These are phyloP conservation scores for Alternaria brassicicola DNA, from an alignment of 2,329 filamentous ascomycete genomes.

Conservation along the genomic window DNA sequence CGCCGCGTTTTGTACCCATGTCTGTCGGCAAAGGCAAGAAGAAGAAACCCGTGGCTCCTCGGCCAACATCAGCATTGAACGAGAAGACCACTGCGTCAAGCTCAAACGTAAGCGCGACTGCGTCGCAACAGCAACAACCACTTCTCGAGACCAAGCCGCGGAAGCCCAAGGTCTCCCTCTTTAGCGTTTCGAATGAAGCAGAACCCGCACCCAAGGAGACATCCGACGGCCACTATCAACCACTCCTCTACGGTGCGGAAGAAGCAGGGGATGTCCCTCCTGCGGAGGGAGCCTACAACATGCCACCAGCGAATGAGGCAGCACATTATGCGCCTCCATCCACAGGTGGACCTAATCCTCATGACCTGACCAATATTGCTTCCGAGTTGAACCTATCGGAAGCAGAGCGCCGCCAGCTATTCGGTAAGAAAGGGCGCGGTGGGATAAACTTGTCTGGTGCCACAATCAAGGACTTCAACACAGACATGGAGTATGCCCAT, in stretches of 20 bases:
- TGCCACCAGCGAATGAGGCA: conserved; percentile 3
- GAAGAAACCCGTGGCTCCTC: conserved; percentile 30
- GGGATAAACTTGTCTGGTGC: conserved; percentile 57
- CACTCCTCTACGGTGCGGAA: conserved; percentile 43
- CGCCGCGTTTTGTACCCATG: conserved; percentile 83
- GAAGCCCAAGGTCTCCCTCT: conserved; percentile 71
- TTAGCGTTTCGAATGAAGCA: conserved; percentile 63
- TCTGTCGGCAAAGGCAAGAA: conserved; percentile 78
- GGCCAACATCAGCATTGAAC: conserved; percentile 8
- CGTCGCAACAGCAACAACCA: conserved; percentile 13
- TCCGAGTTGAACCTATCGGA: conserved; percentile 79
- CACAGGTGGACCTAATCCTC: conserved; percentile 33
- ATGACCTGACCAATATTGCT: conserved; percentile 73
- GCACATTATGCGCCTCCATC: conserved; percentile 17
- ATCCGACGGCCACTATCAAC: conserved; percentile 45
- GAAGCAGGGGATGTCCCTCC: conserved; percentile 25
- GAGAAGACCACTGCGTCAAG: conserved; percentile 1
- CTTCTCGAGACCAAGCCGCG: conserved; percentile 33
- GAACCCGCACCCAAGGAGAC: conserved; percentile 30
- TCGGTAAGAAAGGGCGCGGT: conserved; percentile 69
- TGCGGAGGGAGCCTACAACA: conserved; percentile 20
- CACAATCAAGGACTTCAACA: conserved; percentile 86
- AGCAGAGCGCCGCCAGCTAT: conserved; percentile 79
- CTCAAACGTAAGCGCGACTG: not conserved
- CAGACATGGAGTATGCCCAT: conserved; percentile 81